These are phyloP conservation scores for Cercospora sesami DNA, from an alignment of 2,329 filamentous ascomycete species.

Conservation along the genomic window DNA sequence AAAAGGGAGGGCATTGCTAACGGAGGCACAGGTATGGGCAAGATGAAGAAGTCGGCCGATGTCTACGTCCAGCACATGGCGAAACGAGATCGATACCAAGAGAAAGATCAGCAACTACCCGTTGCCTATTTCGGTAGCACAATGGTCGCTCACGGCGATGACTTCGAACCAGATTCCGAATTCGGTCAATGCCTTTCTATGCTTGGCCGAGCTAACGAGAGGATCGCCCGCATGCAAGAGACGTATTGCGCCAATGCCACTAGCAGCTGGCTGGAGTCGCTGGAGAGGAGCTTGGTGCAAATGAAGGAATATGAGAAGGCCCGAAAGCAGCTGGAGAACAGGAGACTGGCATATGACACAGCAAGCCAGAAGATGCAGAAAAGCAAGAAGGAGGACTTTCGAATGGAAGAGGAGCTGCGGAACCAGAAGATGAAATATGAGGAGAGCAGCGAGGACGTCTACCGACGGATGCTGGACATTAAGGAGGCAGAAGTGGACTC, in stretches of 20 bases:
- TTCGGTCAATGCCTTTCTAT: conserved; percentile 82
- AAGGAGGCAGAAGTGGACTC: conserved; percentile 86
- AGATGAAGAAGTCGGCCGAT: conserved; percentile 81
- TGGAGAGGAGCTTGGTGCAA: conserved; percentile 84
- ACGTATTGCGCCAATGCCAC: conserved; percentile 76
- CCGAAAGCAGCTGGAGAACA: conserved; percentile 90
- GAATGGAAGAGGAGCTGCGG: conserved; percentile 87
- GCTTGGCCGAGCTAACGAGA: conserved; percentile 84
- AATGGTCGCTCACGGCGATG: conserved; percentile 87
- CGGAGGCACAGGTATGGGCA: conserved; percentile 71
- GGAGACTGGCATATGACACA: conserved; percentile 86
- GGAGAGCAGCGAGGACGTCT: conserved; percentile 88
- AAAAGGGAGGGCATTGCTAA: conserved; percentile 6
- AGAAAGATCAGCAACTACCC: conserved; percentile 83
- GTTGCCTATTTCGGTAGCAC: conserved; percentile 76
- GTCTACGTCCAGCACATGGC: conserved; percentile 84
- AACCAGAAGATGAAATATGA: conserved; percentile 94
- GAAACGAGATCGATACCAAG: conserved; percentile 79
- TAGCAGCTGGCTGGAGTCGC: conserved; percentile 82
- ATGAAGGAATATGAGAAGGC: conserved; percentile 96
- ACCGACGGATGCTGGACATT: conserved; percentile 92
- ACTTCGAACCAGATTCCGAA: conserved; percentile 87
- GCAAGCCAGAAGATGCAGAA: conserved; percentile 89
- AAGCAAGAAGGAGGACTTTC: conserved; percentile 88
- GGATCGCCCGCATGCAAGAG: conserved; percentile 81